Evolutionary conservation across 1,284 basidiomycete species (phyloP), one percentile per base, ranked within the genome.

Genomic region (Mixia osmundae): DNA sequence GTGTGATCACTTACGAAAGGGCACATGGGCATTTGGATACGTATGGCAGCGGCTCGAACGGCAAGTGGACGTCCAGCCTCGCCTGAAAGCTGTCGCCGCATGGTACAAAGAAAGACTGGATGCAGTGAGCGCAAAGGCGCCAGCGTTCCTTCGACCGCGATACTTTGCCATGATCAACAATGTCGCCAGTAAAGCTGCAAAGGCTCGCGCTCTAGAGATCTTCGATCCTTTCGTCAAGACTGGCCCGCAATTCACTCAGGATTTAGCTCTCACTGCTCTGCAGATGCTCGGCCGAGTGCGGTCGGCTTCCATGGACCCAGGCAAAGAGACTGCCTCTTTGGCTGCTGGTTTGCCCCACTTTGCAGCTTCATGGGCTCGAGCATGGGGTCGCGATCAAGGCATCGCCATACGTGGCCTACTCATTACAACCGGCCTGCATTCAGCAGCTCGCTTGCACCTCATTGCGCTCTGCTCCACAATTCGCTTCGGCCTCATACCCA

Each of bases 261-360:
- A 77, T 49, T 66, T 94, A 4, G 79, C 83, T 0, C 57, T 94
- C 33, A 76, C 73, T 44, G 66, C 79, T 2, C 65, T 91, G 6
- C 87, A 94, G 56, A 83, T 94, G 79, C 68, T 87, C 48, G 87
- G 87, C 1, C 57, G 73, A 41, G 80, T 91, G 25, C 68, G 71
- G 47, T 80, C 78, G 1, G 85, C 83, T 3, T 87, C 80, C 18
- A 64, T 94, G 35, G 69, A 76, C 38, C 60, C 63, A 2, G 45
- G 45, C 49, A 66, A 67, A 48, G 56, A 65, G 2, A 74, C 72
- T 0, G 71, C 87, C 2, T 80, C 74, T 8, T 63, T 94, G 20
- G 83, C 87, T 2, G 85, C 85, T n/a, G 87, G 87, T 15, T 59
- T 94, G 20, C 83, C 87, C 9, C 85, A 94, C 59, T 94, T 94